Conservation (phyloP, 768 basidiomycete genomes). For the Auricularia sp. region DNA sequence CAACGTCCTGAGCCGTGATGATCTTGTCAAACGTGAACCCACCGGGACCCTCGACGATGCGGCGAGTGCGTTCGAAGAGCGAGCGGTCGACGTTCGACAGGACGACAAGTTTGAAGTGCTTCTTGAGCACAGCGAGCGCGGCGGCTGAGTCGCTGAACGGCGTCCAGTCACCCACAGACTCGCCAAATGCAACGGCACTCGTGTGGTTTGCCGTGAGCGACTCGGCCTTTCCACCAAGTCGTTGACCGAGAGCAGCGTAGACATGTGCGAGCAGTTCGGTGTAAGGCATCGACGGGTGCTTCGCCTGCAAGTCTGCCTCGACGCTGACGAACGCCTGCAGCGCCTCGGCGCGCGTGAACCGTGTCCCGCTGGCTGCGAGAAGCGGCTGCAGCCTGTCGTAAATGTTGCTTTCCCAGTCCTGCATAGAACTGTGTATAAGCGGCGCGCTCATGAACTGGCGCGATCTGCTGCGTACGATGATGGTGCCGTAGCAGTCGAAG, state of each 20-base stretch:
- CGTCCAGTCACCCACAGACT: conserved; percentile 52
- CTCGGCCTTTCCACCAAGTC: conserved; percentile 16
- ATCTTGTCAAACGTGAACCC: conserved; percentile 56
- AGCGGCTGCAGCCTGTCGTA: conserved; percentile 45
- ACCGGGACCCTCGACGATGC: conserved; percentile 31
- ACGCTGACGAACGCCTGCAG: conserved; percentile 41
- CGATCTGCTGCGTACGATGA: conserved; percentile 34
- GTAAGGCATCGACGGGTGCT: conserved; percentile 52
- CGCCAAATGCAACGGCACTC: conserved; percentile 42
- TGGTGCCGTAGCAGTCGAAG: conserved; percentile 73
- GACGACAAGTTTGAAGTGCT: conserved; percentile 58
- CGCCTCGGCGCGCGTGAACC: conserved; percentile 44
- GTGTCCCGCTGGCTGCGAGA: conserved; percentile 25
- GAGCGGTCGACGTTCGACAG: conserved; percentile 65
- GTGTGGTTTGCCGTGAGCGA: conserved; percentile 10
- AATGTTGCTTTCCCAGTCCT: conserved; percentile 72
- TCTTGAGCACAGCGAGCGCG: conserved; percentile 50
- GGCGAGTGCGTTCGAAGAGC: conserved; percentile 50
- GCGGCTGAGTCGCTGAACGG: conserved; percentile 56
- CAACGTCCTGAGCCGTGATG: conserved; percentile 62
- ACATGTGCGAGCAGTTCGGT: conserved; percentile 42
- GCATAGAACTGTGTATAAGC: neutral
- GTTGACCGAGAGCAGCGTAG: conserved; percentile 25
- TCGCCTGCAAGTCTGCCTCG: conserved; percentile 48
- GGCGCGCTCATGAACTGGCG: neutral